Evolutionary conservation across 2,329 filamentous ascomycete species (phyloP).

Genomic region (Talaromyces sp.): DNA sequence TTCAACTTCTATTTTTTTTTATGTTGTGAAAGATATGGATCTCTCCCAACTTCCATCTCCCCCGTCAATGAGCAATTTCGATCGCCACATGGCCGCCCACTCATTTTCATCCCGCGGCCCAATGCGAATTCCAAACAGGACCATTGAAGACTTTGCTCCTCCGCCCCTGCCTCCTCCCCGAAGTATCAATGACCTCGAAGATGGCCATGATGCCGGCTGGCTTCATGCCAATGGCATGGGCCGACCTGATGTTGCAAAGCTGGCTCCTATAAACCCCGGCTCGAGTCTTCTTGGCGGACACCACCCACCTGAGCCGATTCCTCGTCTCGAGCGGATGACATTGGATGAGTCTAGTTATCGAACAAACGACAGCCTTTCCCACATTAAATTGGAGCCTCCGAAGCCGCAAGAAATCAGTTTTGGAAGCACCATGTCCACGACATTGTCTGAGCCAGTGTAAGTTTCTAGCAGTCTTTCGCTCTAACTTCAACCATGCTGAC

Average conservation of each 20-base stretch:
- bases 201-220: slow-evolving; percentile 58
- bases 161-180: slow-evolving; percentile 63
- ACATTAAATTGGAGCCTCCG: slow-evolving; percentile 21
- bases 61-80: slow-evolving; percentile 39
- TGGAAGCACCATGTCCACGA: slow-evolving; percentile 25
- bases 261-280: slow-evolving; percentile 43
- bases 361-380: slow-evolving; percentile 21
- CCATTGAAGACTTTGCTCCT: slow-evolving; percentile 43
- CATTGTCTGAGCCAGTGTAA: slow-evolving; percentile 26
- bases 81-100: slow-evolving; percentile 17
- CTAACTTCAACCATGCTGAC: slow-evolving; percentile 7
- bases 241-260: slow-evolving; percentile 41
- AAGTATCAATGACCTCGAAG: slow-evolving; percentile 50
- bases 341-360: slow-evolving; percentile 31
- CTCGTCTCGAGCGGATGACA: slow-evolving; percentile 30
- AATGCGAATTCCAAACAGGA: slow-evolving; percentile 58
- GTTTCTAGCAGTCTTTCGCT: slow-evolving; percentile 9
- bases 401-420: slow-evolving; percentile 26
- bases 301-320: slow-evolving; percentile 27
- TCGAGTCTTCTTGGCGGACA: slow-evolving; percentile 47
- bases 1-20: background rate
- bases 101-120: slow-evolving; percentile 43
- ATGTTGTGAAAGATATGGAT: slow-evolving; percentile 33
- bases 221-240: slow-evolving; percentile 54
- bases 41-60: slow-evolving; percentile 33